Evolutionary conservation across 108 stramenopile species (phyloP), one percentile per base, ranked within the genome.

Genomic region (Fistulifera solaris): DNA sequence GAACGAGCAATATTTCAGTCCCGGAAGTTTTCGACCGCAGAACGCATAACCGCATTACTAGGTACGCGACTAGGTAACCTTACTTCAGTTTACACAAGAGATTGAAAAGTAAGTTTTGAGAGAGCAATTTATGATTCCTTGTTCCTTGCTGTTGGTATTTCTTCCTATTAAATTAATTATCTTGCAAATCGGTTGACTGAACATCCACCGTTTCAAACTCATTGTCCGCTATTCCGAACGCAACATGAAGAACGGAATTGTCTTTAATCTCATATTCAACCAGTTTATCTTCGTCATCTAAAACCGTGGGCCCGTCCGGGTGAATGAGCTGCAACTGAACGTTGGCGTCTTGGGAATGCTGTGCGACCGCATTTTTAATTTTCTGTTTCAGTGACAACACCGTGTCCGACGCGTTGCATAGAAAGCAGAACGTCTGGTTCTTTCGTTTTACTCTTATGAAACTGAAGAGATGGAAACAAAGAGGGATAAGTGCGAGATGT

Each of bases 401-500:
- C 24, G 76, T 79, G 19, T 77, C 63, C 16, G 67, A 50, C 35
- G 72, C 59, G 15, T 70, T 50, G 50, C 72, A 68, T 31, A 55
- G 61, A 44, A 83, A 54, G 63, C 79, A 83, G 56, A 67, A 83
- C n/a, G 76, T 75, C 62, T 79, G 75, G 54, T 80, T 79, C 11
- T 48, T 55, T 54, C 78, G 62, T 57, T 80, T 77, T 48, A 79
- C 63, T 18, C 75, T 73, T 19, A 83, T 35, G 31, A 35, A 35
- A 35, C 31, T 35, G 31, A 35, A 35, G 3, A 35, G 31, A 6
- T 3, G 8, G 31, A 8, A 35, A 8, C 3, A 8, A 35, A 35
- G 31, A 35, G 31, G 31, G 52, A 55, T 77, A 69, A 43, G 73
- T 81, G 22, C 7, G 15, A 24, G 22, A 40, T 13, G 14, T 14